These are phyloP conservation scores for Vaccinium macrocarpon DNA, from an alignment of 148 eudicot species.

Conservation along the genomic window DNA sequence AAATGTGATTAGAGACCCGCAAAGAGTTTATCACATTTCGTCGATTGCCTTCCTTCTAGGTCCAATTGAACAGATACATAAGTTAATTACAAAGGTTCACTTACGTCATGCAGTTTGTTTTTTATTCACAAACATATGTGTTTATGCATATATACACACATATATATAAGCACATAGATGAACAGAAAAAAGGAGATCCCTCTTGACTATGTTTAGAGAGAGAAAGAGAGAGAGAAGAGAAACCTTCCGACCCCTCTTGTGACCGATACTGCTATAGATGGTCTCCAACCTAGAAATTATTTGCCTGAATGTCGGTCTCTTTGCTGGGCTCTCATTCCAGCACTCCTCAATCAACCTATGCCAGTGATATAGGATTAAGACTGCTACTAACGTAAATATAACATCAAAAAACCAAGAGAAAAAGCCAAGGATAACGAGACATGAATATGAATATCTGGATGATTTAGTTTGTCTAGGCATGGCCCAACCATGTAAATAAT, in stretches of 20 bases:
- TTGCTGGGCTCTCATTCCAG: slow-evolving; percentile 73
- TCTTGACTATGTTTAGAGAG: neutral
- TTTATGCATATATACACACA: neutral
- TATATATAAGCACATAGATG: neutral
- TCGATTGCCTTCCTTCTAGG: neutral
- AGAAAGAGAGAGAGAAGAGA: slow-evolving; percentile 4
- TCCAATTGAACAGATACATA: neutral
- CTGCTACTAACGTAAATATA: neutral
- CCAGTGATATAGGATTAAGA: slow-evolving; percentile 18
- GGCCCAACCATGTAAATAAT: neutral
- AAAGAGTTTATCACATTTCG: neutral
- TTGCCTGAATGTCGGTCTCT: slow-evolving; percentile 78
- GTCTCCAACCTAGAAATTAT: slow-evolving; percentile 66
- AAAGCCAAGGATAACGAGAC: neutral
- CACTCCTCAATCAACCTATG: slow-evolving; percentile 85
- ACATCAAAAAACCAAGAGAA: neutral
- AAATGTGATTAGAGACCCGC: neutral
- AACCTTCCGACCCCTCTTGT: slow-evolving; percentile 83
- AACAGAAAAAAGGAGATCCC: slow-evolving; percentile 4
- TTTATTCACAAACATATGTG: neutral
- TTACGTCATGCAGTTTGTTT: neutral
- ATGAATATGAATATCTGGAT: neutral
- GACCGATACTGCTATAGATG: slow-evolving; percentile 48
- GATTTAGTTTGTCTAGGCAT: neutral
- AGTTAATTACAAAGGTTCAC: neutral